Conservation (phyloP, 768 basidiomycete species). For the Macrolepiota albuminosa region DNA sequence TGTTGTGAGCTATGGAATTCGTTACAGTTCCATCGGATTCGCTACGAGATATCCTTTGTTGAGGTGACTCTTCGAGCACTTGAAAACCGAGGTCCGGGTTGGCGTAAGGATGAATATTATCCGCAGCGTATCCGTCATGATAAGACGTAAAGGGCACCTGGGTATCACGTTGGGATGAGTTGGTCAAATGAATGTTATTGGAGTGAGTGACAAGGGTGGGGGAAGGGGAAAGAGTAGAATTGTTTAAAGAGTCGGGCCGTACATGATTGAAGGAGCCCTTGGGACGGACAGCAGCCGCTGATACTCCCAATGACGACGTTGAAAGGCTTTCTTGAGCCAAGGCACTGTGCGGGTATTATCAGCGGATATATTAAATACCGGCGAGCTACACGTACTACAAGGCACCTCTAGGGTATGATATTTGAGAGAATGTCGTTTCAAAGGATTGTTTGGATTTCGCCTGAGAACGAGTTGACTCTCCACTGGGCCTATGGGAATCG, state of each 20-base stretch:
- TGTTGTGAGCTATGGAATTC: constrained; percentile 26
- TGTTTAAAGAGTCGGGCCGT: constrained; percentile 27
- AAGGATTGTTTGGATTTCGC: constrained; percentile 51
- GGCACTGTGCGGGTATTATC: constrained; percentile 31
- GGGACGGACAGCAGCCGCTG: constrained; percentile 28
- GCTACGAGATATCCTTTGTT: constrained; percentile 34
- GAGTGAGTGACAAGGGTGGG: constrained; percentile 26
- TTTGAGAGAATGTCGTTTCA: constrained; percentile 49
- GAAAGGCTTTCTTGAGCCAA: constrained; percentile 61
- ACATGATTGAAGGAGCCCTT: constrained; percentile 40
- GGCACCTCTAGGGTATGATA: constrained; percentile 47
- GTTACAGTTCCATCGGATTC: constrained; percentile 53
- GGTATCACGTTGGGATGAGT: constrained; percentile 4
- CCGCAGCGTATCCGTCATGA: constrained; percentile 26
- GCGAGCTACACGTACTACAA: constrained; percentile 49
- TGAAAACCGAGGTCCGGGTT: constrained; percentile 63
- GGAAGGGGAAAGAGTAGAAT: constrained; percentile 18
- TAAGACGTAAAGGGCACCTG: constrained; percentile 10
- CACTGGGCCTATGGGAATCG: constrained; percentile 49
- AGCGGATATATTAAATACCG: constrained; percentile 3
- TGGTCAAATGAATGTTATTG: constrained; percentile 16
- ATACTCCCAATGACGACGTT: constrained; percentile 43
- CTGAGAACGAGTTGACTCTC: constrained; percentile 55
- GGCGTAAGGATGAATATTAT: constrained; percentile 69
- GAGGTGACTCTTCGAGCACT: constrained; percentile 28